phyloP scores from a whole-genome alignment of 2,329 filamentous ascomycete species.

The Cladobotryum protrusum region DNA sequence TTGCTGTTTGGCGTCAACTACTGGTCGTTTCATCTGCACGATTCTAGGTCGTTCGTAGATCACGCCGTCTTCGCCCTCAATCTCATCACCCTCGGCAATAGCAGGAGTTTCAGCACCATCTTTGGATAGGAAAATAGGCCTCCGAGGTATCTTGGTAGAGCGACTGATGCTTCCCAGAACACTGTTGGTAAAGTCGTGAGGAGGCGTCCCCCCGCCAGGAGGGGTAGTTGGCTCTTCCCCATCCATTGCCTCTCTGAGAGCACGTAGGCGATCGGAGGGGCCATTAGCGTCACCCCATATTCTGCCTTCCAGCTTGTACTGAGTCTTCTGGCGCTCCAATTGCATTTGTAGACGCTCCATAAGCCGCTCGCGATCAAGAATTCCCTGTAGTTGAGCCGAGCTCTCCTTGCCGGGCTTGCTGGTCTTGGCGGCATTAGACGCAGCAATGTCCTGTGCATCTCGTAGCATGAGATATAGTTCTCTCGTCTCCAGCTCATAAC shows the following conservation, averaged over 20 bases:
- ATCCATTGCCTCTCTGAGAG: constrained; percentile 93
- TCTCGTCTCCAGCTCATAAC: constrained; percentile 91
- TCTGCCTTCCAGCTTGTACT: constrained; percentile 92
- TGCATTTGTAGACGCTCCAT: constrained; percentile 95
- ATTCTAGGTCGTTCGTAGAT: constrained; percentile 74
- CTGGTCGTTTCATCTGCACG: constrained; percentile 70
- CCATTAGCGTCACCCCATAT: constrained; percentile 77
- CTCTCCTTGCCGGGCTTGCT: constrained; percentile 54
- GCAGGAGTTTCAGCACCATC: constrained; percentile 35
- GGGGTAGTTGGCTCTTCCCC: constrained; percentile 41
- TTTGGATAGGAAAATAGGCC: constrained; percentile 38
- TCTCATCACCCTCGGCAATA: constrained; percentile 46
- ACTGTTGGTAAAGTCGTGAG: constrained; percentile 61
- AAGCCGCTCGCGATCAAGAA: constrained; percentile 83
- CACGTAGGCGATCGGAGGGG: constrained; percentile 85
- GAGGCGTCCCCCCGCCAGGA: constrained; percentile 46
- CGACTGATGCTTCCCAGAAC: constrained; percentile 68
- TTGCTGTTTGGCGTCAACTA: constrained; percentile 57
- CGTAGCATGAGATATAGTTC: constrained; percentile 97
- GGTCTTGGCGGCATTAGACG: constrained; percentile 65
- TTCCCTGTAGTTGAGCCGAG: constrained; percentile 77
- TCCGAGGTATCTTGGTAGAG: constrained; percentile 49
- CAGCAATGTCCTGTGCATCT: constrained; percentile 93
- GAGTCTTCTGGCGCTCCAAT: constrained; percentile 92
- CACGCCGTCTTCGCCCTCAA: constrained; percentile 48